Evolutionary conservation across 2,329 filamentous ascomycete genomes (phyloP), one percentile per base, ranked within the genome.

Genomic region (Triangularia setosa): DNA sequence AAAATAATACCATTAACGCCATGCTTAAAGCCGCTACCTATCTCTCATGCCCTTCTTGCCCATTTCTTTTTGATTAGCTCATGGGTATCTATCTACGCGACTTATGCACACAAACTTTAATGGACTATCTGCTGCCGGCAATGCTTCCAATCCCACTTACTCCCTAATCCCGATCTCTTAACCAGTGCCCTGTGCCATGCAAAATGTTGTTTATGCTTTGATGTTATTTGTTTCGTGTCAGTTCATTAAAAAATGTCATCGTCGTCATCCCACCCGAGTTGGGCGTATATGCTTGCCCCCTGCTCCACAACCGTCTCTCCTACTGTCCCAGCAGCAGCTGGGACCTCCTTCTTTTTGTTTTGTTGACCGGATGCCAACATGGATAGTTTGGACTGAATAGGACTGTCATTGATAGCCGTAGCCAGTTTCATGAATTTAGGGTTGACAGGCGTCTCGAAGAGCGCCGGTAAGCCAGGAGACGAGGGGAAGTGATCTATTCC

Each of bases 181-280:
- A 33, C 7, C 30, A n/a, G n/a, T 3, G 30, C 40, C 18, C 40
- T 18, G 12, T 48, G 40, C 40, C 40, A 16, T n/a, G 48, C 24
- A 18, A n/a, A 63, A 27, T 28, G n/a, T 35, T 53, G 33, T 27
- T 48, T 48, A 30, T 65, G 28, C 52, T 27, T 44, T 56, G 48
- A 52, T 48, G 44, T 61, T 54, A 33, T 44, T 54, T 44, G 24
- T 54, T 53, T 68, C 66, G 71, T 67, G 66, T 65, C 61, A 73
- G 62, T 23, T 74, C 72, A 65, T 75, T 72, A 73, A 79, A 48
- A 21, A 72, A 72, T 24, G 4, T 55, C 52, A 21, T 80, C 78
- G 72, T 85, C 81, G 85, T 67, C 55, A 55, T 86, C 83, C 85
- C 85, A 87, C 55, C 85, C 84, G 52, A 87, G 73, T 68, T 76